These are phyloP conservation scores for Talaromyces islandicus DNA, from an alignment of 2,329 filamentous ascomycete species.

Conservation along the genomic window DNA sequence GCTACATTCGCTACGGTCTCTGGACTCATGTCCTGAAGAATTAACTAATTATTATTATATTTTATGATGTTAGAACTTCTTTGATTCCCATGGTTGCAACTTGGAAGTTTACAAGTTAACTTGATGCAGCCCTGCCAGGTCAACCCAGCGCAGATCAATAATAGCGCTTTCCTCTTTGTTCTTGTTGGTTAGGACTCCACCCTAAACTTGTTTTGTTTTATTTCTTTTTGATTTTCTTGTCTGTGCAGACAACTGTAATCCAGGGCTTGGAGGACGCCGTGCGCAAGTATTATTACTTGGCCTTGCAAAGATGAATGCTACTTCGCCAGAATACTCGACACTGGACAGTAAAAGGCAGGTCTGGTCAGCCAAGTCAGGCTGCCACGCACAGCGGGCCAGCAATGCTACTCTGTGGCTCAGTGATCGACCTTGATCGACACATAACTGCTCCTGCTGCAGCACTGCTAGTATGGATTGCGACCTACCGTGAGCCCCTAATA, in stretches of 20 bases:
- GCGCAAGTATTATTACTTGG: no score
- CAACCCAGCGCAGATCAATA: background rate
- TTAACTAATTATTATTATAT: no score
- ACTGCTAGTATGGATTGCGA: background rate
- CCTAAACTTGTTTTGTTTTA: background rate
- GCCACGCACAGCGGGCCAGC: background rate
- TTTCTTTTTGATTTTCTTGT: background rate
- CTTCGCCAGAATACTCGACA: background rate
- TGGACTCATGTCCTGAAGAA: no score
- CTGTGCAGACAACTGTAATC: no score
- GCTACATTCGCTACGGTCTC: background rate
- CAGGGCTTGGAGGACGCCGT: background rate
- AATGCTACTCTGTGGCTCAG: background rate
- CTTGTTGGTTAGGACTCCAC: background rate
- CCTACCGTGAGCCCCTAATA: background rate
- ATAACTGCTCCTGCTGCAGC: background rate
- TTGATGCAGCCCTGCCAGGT: background rate
- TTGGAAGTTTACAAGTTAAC: no score
- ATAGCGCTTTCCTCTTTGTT: no score
- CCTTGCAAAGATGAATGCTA: background rate
- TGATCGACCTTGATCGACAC: background rate
- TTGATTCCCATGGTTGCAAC: background rate
- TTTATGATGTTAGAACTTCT: no score
- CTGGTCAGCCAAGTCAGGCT: background rate
- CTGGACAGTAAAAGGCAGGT: background rate